Conservation (phyloP, 495 filamentous ascomycete species). For the Daldinia concentrica region DNA sequence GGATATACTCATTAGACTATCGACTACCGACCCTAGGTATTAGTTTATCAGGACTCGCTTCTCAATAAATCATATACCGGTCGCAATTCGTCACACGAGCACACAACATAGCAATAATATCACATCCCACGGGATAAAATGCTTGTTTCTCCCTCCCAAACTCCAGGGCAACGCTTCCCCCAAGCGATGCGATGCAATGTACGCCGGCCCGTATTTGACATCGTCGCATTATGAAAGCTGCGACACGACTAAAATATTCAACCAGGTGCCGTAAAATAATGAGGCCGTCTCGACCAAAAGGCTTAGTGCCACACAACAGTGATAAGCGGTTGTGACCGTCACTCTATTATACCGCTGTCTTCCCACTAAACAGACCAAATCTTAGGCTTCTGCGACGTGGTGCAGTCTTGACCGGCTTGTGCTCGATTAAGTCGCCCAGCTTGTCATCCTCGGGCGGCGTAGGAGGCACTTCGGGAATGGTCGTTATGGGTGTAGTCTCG, state of each 20-base stretch:
- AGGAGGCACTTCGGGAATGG: slow-evolving; percentile 46
- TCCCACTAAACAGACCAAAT: slow-evolving; percentile 43
- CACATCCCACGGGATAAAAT: slow-evolving; percentile 7
- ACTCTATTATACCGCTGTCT: slow-evolving; percentile 14
- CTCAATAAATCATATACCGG: slow-evolving; percentile 23
- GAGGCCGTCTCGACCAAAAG: neutral
- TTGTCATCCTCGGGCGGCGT: slow-evolving; percentile 46
- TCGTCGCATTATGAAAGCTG: slow-evolving; percentile 21
- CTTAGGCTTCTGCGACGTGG: slow-evolving; percentile 44
- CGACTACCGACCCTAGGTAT: slow-evolving; percentile 8
- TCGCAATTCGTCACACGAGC: slow-evolving; percentile 12
- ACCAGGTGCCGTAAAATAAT: neutral
- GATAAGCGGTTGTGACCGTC: neutral
- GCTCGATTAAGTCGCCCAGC: slow-evolving; percentile 34
- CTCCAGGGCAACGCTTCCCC: slow-evolving; percentile 20
- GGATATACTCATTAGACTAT: slow-evolving; percentile 9
- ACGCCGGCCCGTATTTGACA: slow-evolving; percentile 17
- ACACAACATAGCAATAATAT: slow-evolving; percentile 17
- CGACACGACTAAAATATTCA: neutral
- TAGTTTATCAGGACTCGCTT: slow-evolving; percentile 6
- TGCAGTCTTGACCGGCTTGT: slow-evolving; percentile 35
- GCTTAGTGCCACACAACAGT: neutral
- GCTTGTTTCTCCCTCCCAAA: slow-evolving; percentile 10
- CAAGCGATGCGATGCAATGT: slow-evolving; percentile 28
- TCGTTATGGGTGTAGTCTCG: slow-evolving; percentile 43